Evolutionary conservation across 2,329 filamentous ascomycete genomes (phyloP), one percentile per base, ranked within the genome.

Genomic region (Ophiosphaerella herpotricha): DNA sequence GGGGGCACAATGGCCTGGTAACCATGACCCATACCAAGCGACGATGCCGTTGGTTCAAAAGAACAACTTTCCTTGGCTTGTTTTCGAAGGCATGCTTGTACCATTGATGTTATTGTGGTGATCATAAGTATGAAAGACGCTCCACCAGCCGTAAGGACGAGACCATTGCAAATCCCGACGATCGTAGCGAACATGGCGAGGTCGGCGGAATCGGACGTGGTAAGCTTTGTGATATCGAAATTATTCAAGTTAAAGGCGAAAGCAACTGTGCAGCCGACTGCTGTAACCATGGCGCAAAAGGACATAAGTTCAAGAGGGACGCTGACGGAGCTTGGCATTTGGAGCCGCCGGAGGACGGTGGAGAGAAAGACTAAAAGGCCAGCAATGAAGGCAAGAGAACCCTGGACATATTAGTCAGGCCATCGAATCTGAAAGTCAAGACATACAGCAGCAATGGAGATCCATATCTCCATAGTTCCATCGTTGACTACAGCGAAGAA

Each of bases 11-110:
- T 48, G 29, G 58, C 59, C 34, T 57, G 46, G 29, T 67, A 64
- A 12, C 56, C 60, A 32, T 66, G 57, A 1, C 55, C 44, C 62
- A 68, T 68, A 7, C 66, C 66, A 8, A 70, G 50, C 16, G 57
- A 54, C 5, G 64, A 68, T n/a, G 60, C 64, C 9, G 61, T 68
- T 29, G 67, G 67, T 48, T 68, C 66, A 39, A 70, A 70, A 4
- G 59, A 63, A 46, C 63, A 68, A 39, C 53, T 57, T 36, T 66
- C 60, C 29, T 53, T 57, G 9, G 50, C 53, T 18, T 52, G 48
- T 8, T 41, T 42, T 21, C 54, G 52, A 7, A 55, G 46, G 32
- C 60, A 63, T 13, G 54, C 50, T 12, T 54, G 48, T 4, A 68
- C 49, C 7, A 53, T 39, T 16, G 58, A 52, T 5, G 52, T 43